Percentiles rank a stretch among this genome's conserved stretches.
Evolutionary conservation across 2,329 filamentous ascomycete genomes (phyloP).

Genomic region (Metarhizium album): DNA sequence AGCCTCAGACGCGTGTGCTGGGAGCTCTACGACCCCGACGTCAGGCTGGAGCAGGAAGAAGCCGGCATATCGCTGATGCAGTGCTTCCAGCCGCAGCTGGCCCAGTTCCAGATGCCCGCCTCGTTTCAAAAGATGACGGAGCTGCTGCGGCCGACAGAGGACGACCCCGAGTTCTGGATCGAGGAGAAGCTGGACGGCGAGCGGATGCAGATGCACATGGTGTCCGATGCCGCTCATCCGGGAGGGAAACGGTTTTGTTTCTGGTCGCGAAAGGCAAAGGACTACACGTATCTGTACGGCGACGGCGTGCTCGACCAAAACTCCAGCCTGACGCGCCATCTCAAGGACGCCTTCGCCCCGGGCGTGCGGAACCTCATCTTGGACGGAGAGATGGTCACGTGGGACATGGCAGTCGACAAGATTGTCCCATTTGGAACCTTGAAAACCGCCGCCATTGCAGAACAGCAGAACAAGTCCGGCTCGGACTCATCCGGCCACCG

Average conservation of each 20-base stretch:
- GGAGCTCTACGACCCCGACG: constrained; percentile 68
- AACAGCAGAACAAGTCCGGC: constrained; percentile 54
- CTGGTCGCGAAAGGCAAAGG: constrained; percentile 93
- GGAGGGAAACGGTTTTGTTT: constrained; percentile 72
- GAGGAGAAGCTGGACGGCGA: constrained; percentile 97
- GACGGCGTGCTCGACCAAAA: constrained; percentile 61
- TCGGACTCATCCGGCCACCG: constrained; percentile 39
- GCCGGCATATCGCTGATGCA: constrained; percentile 75
- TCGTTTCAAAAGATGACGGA: constrained; percentile 69
- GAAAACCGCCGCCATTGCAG: constrained; percentile 77
- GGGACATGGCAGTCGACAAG: constrained; percentile 78
- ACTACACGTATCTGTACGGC: constrained; percentile 93
- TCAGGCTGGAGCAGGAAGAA: constrained; percentile 65
- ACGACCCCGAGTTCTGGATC: constrained; percentile 81
- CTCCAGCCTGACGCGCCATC: constrained; percentile 68
- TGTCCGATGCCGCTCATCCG: constrained; percentile 52
- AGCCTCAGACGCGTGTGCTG: constrained; percentile 87
- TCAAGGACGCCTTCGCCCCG: constrained; percentile 64
- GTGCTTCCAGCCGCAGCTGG: constrained; percentile 92
- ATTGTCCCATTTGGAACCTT: constrained; percentile 85
- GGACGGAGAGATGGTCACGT: constrained; percentile 98
- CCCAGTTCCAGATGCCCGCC: constrained; percentile 77
- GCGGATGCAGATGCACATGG: constrained; percentile 93
- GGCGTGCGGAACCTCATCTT: constrained; percentile 80
- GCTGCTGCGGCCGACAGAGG: constrained; percentile 51